Base-by-base conservation (phyloP, 2,329 filamentous ascomycete genomes). In the Colletotrichum agaves region DNA sequence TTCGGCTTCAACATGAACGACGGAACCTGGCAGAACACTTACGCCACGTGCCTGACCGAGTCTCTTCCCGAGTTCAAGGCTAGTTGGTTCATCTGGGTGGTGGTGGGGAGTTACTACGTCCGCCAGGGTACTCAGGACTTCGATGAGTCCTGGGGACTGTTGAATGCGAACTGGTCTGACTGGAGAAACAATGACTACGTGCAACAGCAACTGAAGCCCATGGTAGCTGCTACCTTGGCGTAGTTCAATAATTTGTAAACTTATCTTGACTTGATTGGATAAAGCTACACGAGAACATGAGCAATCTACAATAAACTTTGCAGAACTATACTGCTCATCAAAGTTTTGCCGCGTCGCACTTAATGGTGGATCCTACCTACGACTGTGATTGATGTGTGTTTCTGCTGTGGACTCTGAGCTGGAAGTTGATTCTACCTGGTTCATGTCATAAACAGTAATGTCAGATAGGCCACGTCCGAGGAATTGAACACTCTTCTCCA, bases 51-150 rank as follows among this genome's bases (percentile, higher is more conserved):
- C 69, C 74, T 89, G 69, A 79, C 81, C 5, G 75, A 76, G 13
- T 88, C 82, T 72, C 74, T 90, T 56, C 81, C 82, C 0, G 74
- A 77, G 43, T 77, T 82, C 71, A 80, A 85, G 76, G 81, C 82
- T 0, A 83, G 87, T 12, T 87, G 87, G 87, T 82, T 85, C 75
- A 80, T 86, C 76, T 89, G 87, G 84, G 88, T 87, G 37, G 61
- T 91, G 13, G 80, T 81, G 0, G 87, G 86, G 1, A 87, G 85
- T 72, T 90, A 90, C 72, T 89, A 89, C 71, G 81, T 85, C 62
- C 78, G 87, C 1, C 73, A 76, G 5, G 87, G 86, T 0, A 79
- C 63, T 0, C 85, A 87, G 73, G 86, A 89, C 72, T 83, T 75
- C 56, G 87, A 89, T 31, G 87, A 90, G 76, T 75, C 78, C 0